These are phyloP conservation scores for Pichia cephalocereana DNA, from an alignment of 805 yeast species.

Conservation along the genomic window DNA sequence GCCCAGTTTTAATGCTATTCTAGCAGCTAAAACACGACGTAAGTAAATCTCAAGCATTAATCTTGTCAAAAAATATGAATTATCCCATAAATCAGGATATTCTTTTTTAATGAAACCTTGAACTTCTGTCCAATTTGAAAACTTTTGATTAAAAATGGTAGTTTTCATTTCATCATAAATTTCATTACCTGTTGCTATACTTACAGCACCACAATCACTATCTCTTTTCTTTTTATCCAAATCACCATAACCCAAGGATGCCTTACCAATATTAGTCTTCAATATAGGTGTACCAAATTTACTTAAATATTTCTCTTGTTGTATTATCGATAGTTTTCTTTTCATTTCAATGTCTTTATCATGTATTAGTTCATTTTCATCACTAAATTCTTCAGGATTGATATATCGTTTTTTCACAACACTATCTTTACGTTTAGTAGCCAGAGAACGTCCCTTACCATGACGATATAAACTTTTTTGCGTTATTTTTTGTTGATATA, in stretches of 20 bases:
- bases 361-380: neutral
- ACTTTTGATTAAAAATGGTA: conserved; percentile 11
- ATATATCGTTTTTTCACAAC: neutral
- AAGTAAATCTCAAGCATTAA: conserved; percentile 24
- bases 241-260: neutral
- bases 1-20: conserved; percentile 20
- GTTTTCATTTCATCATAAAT: conserved; percentile 14
- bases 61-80: conserved; percentile 18
- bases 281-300: conserved; percentile 5
- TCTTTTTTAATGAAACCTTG: conserved; percentile 8
- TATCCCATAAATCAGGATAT: conserved; percentile 16
- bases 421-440: conserved; percentile 5
- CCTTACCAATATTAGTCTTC: neutral
- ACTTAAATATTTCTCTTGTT: neutral
- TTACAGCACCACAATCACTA: conserved; percentile 19
- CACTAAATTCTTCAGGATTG: neutral
- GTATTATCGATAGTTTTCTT: neutral
- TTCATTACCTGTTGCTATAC: conserved; percentile 22
- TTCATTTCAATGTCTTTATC: neutral
- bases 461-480: no score
- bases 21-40: conserved; percentile 24
- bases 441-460: neutral
- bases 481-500: neutral
- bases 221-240: conserved; percentile 5
- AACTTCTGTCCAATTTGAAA: conserved; percentile 12